Conservation (phyloP, 306 rosid genomes). For the Echinosophora koreensis region DNA sequence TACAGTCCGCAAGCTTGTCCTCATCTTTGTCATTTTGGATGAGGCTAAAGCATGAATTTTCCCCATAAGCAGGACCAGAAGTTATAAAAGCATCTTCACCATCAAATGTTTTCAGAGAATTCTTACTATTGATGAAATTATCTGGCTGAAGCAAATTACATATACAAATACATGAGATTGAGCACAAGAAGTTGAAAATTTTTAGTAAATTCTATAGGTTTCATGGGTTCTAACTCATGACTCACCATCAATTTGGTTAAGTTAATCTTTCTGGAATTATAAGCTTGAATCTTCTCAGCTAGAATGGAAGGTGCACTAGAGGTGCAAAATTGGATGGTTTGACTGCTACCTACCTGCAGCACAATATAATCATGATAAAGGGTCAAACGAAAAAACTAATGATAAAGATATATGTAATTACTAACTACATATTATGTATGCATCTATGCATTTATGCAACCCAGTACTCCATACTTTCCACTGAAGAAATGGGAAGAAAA, state of each 20-base stretch:
- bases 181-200: conserved; percentile 36
- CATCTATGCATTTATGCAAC: conserved; percentile 21
- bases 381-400: background rate
- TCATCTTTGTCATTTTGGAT: conserved; percentile 52
- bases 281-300: conserved; percentile 53
- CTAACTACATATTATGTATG: background rate
- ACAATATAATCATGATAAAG: conserved; percentile 11
- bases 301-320: conserved; percentile 50
- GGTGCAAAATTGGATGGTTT: conserved; percentile 52
- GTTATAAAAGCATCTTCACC: conserved; percentile 50
- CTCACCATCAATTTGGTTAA: conserved; percentile 47
- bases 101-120: conserved; percentile 45
- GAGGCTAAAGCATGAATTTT: conserved; percentile 35
- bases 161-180: conserved; percentile 45
- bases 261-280: conserved; percentile 50
- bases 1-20: conserved; percentile 43
- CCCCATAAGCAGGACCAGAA: conserved; percentile 46
- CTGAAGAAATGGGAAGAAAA: background rate
- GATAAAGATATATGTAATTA: background rate
- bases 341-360: conserved; percentile 50
- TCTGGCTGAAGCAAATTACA: conserved; percentile 49
- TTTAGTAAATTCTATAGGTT: conserved; percentile 38
- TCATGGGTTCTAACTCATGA: conserved; percentile 46
- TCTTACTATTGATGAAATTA: conserved; percentile 42
- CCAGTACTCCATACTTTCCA: conserved; percentile 18